phyloP scores from a whole-genome alignment of 2,329 filamentous ascomycete species.

The Phoma herbarum region DNA sequence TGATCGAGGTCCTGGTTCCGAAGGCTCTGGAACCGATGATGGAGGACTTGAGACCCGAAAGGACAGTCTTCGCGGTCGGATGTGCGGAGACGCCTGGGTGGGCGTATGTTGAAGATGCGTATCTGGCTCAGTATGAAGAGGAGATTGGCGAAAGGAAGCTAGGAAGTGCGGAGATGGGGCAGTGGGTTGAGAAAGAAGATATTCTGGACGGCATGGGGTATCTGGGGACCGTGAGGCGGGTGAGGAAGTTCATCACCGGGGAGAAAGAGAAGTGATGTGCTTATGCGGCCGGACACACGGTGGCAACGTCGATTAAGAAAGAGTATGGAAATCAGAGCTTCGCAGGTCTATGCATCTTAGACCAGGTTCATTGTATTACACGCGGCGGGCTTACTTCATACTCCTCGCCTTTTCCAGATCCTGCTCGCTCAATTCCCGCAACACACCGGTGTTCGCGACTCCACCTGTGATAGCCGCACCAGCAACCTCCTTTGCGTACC shows the following conservation, averaged over 20 bases:
- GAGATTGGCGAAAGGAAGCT: slow-evolving; percentile 20
- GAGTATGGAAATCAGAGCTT: slow-evolving; percentile 2
- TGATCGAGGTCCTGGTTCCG: slow-evolving; percentile 73
- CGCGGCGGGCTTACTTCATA: slow-evolving; percentile 25
- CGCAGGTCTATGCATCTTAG: slow-evolving; percentile 7
- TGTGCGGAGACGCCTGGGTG: slow-evolving; percentile 46
- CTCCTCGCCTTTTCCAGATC: slow-evolving; percentile 55
- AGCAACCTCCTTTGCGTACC: slow-evolving; percentile 53
- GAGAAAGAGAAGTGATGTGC: slow-evolving; percentile 13
- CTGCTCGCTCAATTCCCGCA: slow-evolving; percentile 59
- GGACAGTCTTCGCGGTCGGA: slow-evolving; percentile 45
- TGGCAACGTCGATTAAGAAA: background rate
- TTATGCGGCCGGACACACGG: background rate
- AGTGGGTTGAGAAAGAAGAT: slow-evolving; percentile 36
- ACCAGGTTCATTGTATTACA: background rate
- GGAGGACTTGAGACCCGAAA: slow-evolving; percentile 32
- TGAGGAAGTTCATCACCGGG: slow-evolving; percentile 40
- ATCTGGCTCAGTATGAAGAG: slow-evolving; percentile 20
- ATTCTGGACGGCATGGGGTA: slow-evolving; percentile 42
- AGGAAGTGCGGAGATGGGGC: slow-evolving; percentile 13
- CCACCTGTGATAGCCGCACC: slow-evolving; percentile 50
- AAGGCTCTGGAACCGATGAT: slow-evolving; percentile 50
- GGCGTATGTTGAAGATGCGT: slow-evolving; percentile 47
- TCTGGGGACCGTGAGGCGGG: slow-evolving; percentile 39
- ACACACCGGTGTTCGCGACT: slow-evolving; percentile 52